These are phyloP conservation scores for Madurella fahalii DNA, from an alignment of 2,329 filamentous ascomycete species.

Conservation along the genomic window DNA sequence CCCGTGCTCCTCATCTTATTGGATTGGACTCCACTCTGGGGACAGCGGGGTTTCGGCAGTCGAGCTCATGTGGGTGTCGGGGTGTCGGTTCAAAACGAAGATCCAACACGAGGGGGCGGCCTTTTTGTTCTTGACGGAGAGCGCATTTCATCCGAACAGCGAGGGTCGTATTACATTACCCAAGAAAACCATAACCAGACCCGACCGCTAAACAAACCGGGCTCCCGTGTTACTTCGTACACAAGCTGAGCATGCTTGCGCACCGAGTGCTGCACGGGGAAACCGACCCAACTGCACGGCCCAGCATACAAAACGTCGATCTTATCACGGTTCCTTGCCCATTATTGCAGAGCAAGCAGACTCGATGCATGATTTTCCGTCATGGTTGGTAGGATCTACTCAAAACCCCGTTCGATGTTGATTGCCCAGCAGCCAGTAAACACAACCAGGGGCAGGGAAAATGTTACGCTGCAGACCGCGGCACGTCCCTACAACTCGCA, in stretches of 20 bases:
- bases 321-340: conserved; percentile 23
- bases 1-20: not conserved
- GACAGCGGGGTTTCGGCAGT: conserved; percentile 17
- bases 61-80: conserved; percentile 12
- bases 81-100: not conserved
- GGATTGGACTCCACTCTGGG: conserved; percentile 10
- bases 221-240: too few relatives aligned
- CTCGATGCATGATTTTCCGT: not conserved
- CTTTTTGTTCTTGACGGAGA: not conserved
- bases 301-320: conserved; percentile 21
- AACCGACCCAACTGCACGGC: too few relatives aligned
- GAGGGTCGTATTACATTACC: not conserved
- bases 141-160: too few relatives aligned
- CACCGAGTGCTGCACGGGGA: too few relatives aligned
- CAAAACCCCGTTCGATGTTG: conserved; percentile 11
- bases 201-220: too few relatives aligned
- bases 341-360: conserved; percentile 16
- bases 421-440: conserved; percentile 13
- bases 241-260: too few relatives aligned
- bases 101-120: too few relatives aligned
- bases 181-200: too few relatives aligned
- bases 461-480: conserved; percentile 8
- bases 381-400: not conserved
- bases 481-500: not conserved
- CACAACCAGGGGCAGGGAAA: conserved; percentile 1